phyloP scores from a whole-genome alignment of 2,329 filamentous ascomycete genomes.

The Neoascochyta sp. region DNA sequence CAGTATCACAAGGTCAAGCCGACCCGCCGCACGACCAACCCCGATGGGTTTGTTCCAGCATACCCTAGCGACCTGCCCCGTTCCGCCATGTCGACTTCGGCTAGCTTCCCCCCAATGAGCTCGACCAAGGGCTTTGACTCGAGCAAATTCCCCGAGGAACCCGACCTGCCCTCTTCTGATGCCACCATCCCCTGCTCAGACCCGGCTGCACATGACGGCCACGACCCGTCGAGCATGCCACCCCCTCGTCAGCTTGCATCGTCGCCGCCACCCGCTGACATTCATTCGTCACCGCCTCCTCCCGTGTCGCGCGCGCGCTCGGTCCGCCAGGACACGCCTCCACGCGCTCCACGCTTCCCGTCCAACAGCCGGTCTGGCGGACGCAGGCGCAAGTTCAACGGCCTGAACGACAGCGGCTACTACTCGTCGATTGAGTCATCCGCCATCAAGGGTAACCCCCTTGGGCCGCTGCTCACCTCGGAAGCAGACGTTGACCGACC shows the following conservation, averaged over 20 bases:
- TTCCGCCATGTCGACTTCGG: constrained; percentile 39
- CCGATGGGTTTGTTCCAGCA: constrained; percentile 33
- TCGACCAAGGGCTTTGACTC: constrained; percentile 47
- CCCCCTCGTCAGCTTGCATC: constrained; percentile 54
- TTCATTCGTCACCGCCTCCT: constrained; percentile 92
- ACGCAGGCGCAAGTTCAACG: constrained; percentile 72
- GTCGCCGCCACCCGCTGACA: constrained; percentile 65
- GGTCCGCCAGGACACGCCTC: constrained; percentile 67
- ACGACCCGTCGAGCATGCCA: constrained; percentile 42
- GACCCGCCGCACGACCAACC: constrained; percentile 52
- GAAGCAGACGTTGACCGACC: constrained; percentile 71
- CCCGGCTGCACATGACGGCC: constrained; percentile 48
- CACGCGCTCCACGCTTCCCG: constrained; percentile 60
- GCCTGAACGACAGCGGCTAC: constrained; percentile 92
- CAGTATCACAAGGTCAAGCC: constrained; percentile 88
- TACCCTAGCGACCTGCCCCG: constrained; percentile 33
- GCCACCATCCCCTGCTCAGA: constrained; percentile 52
- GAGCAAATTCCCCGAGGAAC: constrained; percentile 48
- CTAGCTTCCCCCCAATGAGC: constrained; percentile 34
- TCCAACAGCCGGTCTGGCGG: constrained; percentile 63
- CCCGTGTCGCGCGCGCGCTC: constrained; percentile 62
- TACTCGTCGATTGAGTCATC: constrained; percentile 96
- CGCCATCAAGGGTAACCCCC: constrained; percentile 66
- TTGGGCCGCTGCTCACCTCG: constrained; percentile 65
- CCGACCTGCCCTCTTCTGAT: constrained; percentile 49